These are phyloP conservation scores for Globisporangium uncinulatum DNA, from an alignment of 352 stramenopile genomes.

Conservation along the genomic window DNA sequence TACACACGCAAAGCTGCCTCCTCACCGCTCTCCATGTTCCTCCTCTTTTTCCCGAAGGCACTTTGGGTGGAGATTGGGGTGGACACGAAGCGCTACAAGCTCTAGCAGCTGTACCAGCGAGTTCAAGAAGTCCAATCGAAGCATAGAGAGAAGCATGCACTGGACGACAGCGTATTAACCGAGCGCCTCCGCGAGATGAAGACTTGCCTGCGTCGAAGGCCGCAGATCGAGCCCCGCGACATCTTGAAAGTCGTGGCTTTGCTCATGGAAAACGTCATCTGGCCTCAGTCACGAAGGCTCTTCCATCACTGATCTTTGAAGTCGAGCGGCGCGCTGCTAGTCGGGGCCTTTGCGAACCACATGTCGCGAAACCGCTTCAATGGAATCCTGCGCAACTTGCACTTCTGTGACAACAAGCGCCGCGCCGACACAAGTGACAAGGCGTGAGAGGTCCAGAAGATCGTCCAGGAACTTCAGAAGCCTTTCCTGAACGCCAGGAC, in stretches of 20 bases:
- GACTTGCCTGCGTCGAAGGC: neutral
- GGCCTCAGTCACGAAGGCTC: neutral
- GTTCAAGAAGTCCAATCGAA: neutral
- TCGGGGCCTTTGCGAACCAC: too few species aligned
- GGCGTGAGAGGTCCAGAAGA: too few species aligned
- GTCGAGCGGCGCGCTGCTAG: too few species aligned
- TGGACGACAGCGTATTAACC: neutral
- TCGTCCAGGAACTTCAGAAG: too few species aligned
- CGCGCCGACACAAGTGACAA: too few species aligned
- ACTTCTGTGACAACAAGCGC: too few species aligned
- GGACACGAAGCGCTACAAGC: neutral
- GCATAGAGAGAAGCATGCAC: neutral
- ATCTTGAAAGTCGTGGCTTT: neutral
- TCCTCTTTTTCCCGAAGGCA: constrained; percentile 12
- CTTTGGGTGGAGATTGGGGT: constrained; percentile 4
- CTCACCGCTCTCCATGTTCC: neutral
- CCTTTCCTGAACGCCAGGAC: too few species aligned
- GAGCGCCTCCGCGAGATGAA: neutral
- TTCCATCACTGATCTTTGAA: too few species aligned
- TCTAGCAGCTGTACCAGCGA: neutral
- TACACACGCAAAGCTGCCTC: too few species aligned
- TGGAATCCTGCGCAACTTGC: too few species aligned
- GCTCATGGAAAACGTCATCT: neutral
- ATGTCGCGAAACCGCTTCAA: too few species aligned
- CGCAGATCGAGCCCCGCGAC: neutral